A percentile compares a stretch with the other conserved stretches of the same genome.
Evolutionary conservation across 2,329 filamentous ascomycete genomes (phyloP).

Genomic region (Fusarium nisikadoi): DNA sequence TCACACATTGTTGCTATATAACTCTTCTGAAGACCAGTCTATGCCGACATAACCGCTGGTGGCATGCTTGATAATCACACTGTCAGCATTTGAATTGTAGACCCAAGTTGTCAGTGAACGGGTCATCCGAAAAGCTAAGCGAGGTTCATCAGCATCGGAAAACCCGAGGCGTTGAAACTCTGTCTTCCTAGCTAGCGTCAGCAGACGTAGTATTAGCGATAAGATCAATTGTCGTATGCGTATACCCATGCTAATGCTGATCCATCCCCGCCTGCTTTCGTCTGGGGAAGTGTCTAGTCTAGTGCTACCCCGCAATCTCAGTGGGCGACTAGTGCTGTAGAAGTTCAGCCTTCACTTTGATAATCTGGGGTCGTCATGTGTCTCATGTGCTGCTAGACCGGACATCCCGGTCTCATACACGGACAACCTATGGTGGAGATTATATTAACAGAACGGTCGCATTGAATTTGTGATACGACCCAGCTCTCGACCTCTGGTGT

Average conservation of each 20-base stretch:
- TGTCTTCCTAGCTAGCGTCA: no score
- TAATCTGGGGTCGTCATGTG: neutral
- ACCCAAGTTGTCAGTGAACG: no score
- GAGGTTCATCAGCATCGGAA: neutral
- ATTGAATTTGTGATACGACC: neutral
- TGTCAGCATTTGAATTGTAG: neutral
- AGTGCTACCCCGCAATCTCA: neutral
- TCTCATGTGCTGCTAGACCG: neutral
- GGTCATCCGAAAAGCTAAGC: no score
- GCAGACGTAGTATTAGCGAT: neutral
- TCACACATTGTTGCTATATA: no score
- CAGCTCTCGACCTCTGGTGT: neutral
- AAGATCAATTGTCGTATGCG: neutral
- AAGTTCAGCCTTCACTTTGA: neutral
- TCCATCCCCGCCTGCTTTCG: neutral
- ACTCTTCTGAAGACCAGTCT: no score
- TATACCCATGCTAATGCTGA: neutral
- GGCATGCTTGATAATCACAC: rapidly evolving
- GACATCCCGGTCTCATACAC: neutral
- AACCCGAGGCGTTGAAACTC: neutral
- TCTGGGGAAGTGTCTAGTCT: neutral
- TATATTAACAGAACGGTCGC: neutral
- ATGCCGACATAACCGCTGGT: no score
- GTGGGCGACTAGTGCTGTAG: neutral
- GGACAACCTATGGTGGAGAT: neutral